Conservation (phyloP, 495 filamentous ascomycete species). For the Aspergillus cristatus region DNA sequence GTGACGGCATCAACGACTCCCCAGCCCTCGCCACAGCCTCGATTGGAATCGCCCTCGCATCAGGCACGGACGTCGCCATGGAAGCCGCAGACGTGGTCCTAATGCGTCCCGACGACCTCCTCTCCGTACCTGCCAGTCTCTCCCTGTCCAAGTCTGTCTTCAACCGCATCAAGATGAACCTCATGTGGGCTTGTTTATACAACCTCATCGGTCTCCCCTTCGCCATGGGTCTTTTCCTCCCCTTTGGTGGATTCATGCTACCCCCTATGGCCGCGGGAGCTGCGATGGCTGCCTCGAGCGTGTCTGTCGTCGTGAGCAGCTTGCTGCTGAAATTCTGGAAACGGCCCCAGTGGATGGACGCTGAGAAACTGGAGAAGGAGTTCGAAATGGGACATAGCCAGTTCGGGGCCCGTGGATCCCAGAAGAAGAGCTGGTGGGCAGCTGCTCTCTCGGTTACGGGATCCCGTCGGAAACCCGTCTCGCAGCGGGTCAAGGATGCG, state of each 20-base stretch:
- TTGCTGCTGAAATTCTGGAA: conserved; percentile 81
- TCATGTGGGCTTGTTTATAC: conserved; percentile 86
- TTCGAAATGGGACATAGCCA: conserved; percentile 8
- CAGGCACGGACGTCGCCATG: conserved; percentile 94
- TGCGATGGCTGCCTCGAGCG: conserved; percentile 86
- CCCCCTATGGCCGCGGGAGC: conserved; percentile 92
- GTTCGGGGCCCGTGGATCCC: conserved; percentile 4
- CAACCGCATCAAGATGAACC: conserved; percentile 84
- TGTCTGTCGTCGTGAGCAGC: conserved; percentile 81
- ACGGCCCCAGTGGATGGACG: conserved; percentile 82
- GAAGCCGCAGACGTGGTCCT: conserved; percentile 95
- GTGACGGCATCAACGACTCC: conserved; percentile 98
- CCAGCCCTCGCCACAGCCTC: conserved; percentile 88
- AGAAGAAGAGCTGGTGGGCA: conserved; percentile 25
- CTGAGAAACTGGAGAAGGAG: conserved; percentile 52
- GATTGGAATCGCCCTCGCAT: conserved; percentile 85
- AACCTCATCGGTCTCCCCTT: conserved; percentile 90
- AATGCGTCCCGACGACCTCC: conserved; percentile 84
- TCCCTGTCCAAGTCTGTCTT: conserved; percentile 81
- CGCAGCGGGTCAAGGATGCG: conserved; percentile 11
- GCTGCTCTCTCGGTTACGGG: conserved; percentile 17
- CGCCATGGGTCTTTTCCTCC: conserved; percentile 89
- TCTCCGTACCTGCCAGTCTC: conserved; percentile 81
- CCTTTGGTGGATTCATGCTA: conserved; percentile 76
- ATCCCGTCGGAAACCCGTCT: conserved; percentile 8